Evolutionary conservation across 192 early-diverging fungal genomes (phyloP), one percentile per base, ranked within the genome.

Genomic region (Coemansia asiatica): DNA sequence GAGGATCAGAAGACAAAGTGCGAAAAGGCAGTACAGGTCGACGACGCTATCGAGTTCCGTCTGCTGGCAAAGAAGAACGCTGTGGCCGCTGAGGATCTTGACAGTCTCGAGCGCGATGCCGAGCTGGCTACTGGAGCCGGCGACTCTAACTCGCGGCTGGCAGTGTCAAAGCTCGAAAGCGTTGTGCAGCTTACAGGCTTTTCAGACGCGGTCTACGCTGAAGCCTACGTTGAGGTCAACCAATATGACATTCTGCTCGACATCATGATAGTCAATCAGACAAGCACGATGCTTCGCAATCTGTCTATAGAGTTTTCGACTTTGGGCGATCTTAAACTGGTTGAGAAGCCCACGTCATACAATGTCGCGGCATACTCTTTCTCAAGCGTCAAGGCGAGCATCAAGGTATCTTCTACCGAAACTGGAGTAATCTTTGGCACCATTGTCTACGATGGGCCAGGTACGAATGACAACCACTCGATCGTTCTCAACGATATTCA

Each of bases 391-490:
- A 97, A 97, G 83, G 96, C 96, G 21, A 92, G 92, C 83, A 95
- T 99, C 80, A 99, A 99, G 87, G 91, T 97, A 16, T 98, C 95
- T 8, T 98, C 95, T 27, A 99, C 96, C 0, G 96, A 99, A 75
- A 97, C 94, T 8, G 95, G 97, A 38, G 91, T 97, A 10, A 97
- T 99, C 66, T 98, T 97, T 82, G 94, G 95, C 62, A 99, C 94
- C 81, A 95, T 99, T 79, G 95, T 96, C 21, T 99, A 98, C 66
- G 97, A 99, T 80, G 92, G 94, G n/a, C 90, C 94, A 21, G 90
- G 90, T 8, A 89, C 91, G n/a, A 83, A 85, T 21, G 97, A 97
- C 64, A 87, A 87, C 69, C 91, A 94, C 70, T 96, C 90, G 69
- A 94, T 98, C 12, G 92, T 98, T 29, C 83, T 99, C 59, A 98